phyloP scores from a whole-genome alignment of 371 early-diverging fungal species.

The Batkoa obscura region DNA sequence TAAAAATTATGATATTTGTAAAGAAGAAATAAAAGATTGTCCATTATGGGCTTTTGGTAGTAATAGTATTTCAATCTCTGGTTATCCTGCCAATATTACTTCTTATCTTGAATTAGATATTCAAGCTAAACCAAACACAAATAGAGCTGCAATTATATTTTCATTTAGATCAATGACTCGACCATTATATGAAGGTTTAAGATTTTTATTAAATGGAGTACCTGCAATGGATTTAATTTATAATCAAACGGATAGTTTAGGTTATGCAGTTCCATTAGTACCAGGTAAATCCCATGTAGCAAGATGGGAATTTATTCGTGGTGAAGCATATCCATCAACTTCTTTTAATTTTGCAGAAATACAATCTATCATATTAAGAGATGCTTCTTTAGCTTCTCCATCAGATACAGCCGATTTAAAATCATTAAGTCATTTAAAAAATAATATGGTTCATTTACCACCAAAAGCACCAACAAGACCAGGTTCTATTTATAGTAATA shows the following conservation, averaged over 20 bases:
- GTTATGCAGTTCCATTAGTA: not conserved
- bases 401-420: not conserved
- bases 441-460: not conserved
- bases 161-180: not conserved
- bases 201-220: not conserved
- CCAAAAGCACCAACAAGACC: not conserved
- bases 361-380: not conserved
- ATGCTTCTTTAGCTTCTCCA: not conserved
- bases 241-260: not conserved
- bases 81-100: conserved; percentile 1
- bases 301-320: conserved; percentile 1
- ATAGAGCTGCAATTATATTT: not conserved
- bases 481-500: not conserved
- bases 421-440: not conserved
- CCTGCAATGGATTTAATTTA: conserved; percentile 2
- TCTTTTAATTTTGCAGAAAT: not conserved
- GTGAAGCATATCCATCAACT: not conserved
- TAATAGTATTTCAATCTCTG: not conserved
- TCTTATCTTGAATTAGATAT: conserved; percentile 4
- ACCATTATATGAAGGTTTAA: not conserved
- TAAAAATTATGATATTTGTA: not conserved
- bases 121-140: not conserved
- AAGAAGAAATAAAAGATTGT: not conserved
- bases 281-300: not conserved
- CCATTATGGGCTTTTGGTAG: not conserved